Evolutionary conservation across 2,329 filamentous ascomycete species (phyloP), one percentile per base, ranked within the genome.

Genomic region (Graphilbum fragrans): DNA sequence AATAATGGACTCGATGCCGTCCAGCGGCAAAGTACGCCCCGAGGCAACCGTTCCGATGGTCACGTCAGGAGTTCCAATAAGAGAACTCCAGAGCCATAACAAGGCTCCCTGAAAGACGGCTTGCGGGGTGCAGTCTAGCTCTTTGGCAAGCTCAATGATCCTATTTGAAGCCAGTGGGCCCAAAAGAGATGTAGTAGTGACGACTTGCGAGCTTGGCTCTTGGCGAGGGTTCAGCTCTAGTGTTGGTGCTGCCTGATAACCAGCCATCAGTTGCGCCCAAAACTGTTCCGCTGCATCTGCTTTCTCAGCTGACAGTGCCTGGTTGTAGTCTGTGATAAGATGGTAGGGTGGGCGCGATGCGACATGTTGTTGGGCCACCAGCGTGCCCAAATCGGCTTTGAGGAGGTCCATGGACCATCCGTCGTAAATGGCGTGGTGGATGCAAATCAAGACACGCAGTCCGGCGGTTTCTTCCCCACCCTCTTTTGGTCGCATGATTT

Each of bases 401-500:
- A 93, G 59, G 23, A 90, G 64, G 39, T 94, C 82, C 53, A 87
- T 71, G 0, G 86, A 88, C 88, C 88, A 95, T n/a, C 87, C 88
- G 57, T 95, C 88, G 53, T 94, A 95, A 1, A 93, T 57, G 1
- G 85, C 78, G 58, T 95, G 88, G 54, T 94, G 87, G 0, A 93
- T 64, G 12, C 80, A 67, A 35, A 85, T 41, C 11, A 73, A 58
- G 45, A 55, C 56, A 4, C 62, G 50, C 3, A 54, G 17, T 14
- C 8, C 25, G 8, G 25, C 9, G 25, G 7, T 12, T 10, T 9
- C 10, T 12, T 32, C 50, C 9, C 41, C 33, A 4, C 25, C 3
- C 5, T 43, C 21, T 44, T 19, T 21, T 22, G 17, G 14, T 5
- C 18, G 29, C 14, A 3, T 6, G 2, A 87, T 59, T 45, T 84